Percentiles rank a stretch among this genome's conserved stretches.
phyloP scores from a whole-genome alignment of 805 yeast genomes.

The Nakazawaea holstii region DNA sequence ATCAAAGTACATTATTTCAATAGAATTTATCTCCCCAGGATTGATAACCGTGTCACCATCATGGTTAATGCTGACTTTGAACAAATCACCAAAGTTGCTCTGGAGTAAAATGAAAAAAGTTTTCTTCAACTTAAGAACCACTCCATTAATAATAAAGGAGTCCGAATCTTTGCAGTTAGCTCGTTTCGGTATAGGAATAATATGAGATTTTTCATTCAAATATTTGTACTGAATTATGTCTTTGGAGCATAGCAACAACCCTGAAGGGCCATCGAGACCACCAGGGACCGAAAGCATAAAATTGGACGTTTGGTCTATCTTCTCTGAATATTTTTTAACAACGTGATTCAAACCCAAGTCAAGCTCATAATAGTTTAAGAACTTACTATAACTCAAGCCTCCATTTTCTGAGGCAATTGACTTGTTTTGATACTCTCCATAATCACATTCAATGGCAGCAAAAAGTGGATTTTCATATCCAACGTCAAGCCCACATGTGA shows the following conservation, averaged over 20 bases:
- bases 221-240: slow-evolving; percentile 48
- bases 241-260: slow-evolving; percentile 60
- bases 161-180: slow-evolving; percentile 17
- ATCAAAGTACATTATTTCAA: slow-evolving; percentile 69
- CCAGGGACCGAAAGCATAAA: slow-evolving; percentile 68
- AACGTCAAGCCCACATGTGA: slow-evolving; percentile 59
- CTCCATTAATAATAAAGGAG: slow-evolving; percentile 45
- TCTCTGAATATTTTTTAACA: slow-evolving; percentile 42
- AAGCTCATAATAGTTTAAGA: slow-evolving; percentile 67
- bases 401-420: slow-evolving; percentile 11
- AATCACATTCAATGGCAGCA: slow-evolving; percentile 70
- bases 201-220: slow-evolving; percentile 26
- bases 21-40: slow-evolving; percentile 28
- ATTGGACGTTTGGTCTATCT: slow-evolving; percentile 36
- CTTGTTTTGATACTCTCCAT: slow-evolving; percentile 25
- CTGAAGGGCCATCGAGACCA: slow-evolving; percentile 64
- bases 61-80: slow-evolving; percentile 53
- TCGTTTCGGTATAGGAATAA: slow-evolving; percentile 55
- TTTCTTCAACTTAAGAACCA: slow-evolving; percentile 59
- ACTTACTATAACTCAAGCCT: slow-evolving; percentile 15
- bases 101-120: slow-evolving; percentile 69
- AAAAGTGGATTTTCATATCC: slow-evolving; percentile 81
- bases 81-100: slow-evolving; percentile 65
- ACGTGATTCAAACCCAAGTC: slow-evolving; percentile 85
- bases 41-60: slow-evolving; percentile 33